Evolutionary conservation across 1,139 yeast genomes (phyloP).

Genomic region (Candida dubliniensis): DNA sequence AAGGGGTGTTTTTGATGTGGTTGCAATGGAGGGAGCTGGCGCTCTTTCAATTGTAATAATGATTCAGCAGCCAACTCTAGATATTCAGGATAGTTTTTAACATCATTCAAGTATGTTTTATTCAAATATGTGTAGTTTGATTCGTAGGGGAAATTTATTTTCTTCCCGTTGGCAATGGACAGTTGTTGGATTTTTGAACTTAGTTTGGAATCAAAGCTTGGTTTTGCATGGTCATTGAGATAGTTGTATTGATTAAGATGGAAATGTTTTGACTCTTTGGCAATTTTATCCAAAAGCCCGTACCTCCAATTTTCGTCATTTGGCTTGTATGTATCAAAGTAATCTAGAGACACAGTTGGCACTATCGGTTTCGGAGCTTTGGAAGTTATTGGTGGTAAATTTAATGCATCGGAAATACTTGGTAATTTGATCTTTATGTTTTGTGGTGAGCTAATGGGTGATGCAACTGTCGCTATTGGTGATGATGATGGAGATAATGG

Average conservation of each 20-base stretch:
- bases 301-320: slow-evolving; percentile 50
- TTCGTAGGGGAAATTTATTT: slow-evolving; percentile 55
- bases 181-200: slow-evolving; percentile 35
- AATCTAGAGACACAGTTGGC: slow-evolving; percentile 48
- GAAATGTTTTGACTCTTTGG: slow-evolving; percentile 31
- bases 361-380: slow-evolving; percentile 33
- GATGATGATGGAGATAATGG: slow-evolving; percentile 35
- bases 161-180: slow-evolving; percentile 30
- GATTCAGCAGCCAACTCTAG: slow-evolving; percentile 50
- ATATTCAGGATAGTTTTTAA: slow-evolving; percentile 48
- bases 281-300: slow-evolving; percentile 41
- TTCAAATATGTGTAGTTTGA: slow-evolving; percentile 54
- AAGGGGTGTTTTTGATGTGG: slow-evolving; percentile 10
- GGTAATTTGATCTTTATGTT: slow-evolving; percentile 27
- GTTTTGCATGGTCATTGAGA: slow-evolving; percentile 32
- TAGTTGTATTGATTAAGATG: slow-evolving; percentile 32
- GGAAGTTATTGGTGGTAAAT: slow-evolving; percentile 24
- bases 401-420: slow-evolving; percentile 42
- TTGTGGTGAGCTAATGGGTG: slow-evolving; percentile 21
- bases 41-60: slow-evolving; percentile 31
- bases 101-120: slow-evolving; percentile 46
- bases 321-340: slow-evolving; percentile 50
- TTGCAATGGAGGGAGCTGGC: slow-evolving; percentile 1
- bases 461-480: slow-evolving; percentile 25
- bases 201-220: slow-evolving; percentile 43